phyloP scores from a whole-genome alignment of 2,329 filamentous ascomycete species.

The Aureobasidium sp. region DNA sequence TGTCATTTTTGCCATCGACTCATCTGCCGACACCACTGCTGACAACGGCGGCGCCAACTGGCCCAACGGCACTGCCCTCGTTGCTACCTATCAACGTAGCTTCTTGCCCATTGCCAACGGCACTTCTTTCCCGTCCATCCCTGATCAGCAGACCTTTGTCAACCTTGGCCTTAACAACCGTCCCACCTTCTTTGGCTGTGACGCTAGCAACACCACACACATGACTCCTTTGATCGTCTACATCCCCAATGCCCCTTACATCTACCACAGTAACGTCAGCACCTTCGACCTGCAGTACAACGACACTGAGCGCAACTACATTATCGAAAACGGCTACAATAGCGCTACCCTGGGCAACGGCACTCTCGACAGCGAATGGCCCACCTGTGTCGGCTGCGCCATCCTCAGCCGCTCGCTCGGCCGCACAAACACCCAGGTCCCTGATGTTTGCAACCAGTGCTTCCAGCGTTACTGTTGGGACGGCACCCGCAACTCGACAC shows the following conservation, averaged over 20 bases:
- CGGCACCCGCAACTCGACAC: conserved; percentile 51
- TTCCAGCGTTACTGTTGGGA: conserved; percentile 89
- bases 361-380: conserved; percentile 67
- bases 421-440: conserved; percentile 60
- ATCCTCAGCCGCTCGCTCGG: conserved; percentile 68
- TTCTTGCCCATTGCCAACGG: conserved; percentile 53
- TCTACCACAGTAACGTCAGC: conserved; percentile 65
- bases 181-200: conserved; percentile 75
- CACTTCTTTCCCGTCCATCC: conserved; percentile 63
- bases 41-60: conserved; percentile 43
- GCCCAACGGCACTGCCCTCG: conserved; percentile 69
- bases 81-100: conserved; percentile 65
- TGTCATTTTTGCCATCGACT: conserved; percentile 73
- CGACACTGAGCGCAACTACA: conserved; percentile 59
- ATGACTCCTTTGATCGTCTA: conserved; percentile 71
- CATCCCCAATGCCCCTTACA: conserved; percentile 65
- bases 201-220: conserved; percentile 54
- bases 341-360: conserved; percentile 75
- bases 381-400: conserved; percentile 79
- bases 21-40: conserved; percentile 59
- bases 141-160: conserved; percentile 68
- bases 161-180: conserved; percentile 65
- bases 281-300: conserved; percentile 65
- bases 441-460: conserved; percentile 64
- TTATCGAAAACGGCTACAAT: conserved; percentile 82